Evolutionary conservation across 2,329 filamentous ascomycete genomes (phyloP).

Genomic region (Colletotrichum chrysophilum): DNA sequence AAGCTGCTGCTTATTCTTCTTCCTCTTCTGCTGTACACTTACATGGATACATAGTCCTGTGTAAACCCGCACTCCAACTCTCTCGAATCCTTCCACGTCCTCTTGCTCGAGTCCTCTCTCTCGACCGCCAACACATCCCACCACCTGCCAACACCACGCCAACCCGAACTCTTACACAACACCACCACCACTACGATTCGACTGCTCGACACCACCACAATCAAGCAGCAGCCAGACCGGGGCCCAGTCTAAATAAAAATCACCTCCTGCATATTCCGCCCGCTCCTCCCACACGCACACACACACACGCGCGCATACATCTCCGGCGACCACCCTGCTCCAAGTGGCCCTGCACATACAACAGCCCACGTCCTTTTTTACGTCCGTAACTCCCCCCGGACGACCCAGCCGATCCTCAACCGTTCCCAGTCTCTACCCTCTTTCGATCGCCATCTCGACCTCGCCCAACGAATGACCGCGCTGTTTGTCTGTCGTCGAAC

Average conservation of each 20-base stretch:
- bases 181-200: background rate
- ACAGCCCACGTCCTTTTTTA: slow-evolving; percentile 19
- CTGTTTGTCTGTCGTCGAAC: background rate
- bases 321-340: background rate
- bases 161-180: background rate
- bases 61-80: background rate
- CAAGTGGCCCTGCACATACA: background rate
- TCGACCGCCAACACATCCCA: background rate
- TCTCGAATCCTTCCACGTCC: background rate
- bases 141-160: background rate
- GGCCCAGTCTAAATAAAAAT: background rate
- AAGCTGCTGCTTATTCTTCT: background rate
- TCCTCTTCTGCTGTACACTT: background rate
- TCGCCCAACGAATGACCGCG: slow-evolving; percentile 11
- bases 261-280: slow-evolving; percentile 17
- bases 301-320: background rate
- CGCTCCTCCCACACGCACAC: background rate
- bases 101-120: background rate
- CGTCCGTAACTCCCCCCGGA: slow-evolving; percentile 21
- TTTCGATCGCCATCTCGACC: background rate
- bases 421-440: slow-evolving; percentile 4
- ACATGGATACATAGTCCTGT: slow-evolving; percentile 16
- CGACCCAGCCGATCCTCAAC: slow-evolving; percentile 4
- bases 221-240: background rate
- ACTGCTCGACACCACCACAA: background rate